Percentiles rank a stretch among this genome's conserved stretches.
phyloP scores from a whole-genome alignment of 352 stramenopile species.

The Globisporangium apiculatum region DNA sequence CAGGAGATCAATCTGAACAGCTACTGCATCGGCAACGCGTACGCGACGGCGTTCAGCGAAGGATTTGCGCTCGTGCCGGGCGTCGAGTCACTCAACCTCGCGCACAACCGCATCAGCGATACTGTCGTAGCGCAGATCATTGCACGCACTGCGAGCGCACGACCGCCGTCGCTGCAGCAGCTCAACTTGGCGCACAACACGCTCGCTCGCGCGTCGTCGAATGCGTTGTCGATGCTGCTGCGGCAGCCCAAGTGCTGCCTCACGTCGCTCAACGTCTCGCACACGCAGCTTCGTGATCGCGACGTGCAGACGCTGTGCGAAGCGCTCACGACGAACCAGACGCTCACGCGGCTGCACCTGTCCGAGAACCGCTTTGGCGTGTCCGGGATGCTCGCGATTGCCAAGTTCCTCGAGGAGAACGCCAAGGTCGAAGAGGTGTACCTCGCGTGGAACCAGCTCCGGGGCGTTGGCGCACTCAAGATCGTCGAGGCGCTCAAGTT shows the following conservation, averaged over 20 bases:
- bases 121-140: constrained; percentile 47
- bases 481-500: constrained; percentile 71
- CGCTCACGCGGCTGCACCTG: constrained; percentile 51
- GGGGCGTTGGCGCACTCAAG: constrained; percentile 57
- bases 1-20: constrained; percentile 70
- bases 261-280: constrained; percentile 53
- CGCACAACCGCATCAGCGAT: constrained; percentile 67
- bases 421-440: constrained; percentile 74
- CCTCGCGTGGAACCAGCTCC: constrained; percentile 68
- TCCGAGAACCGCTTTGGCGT: constrained; percentile 67
- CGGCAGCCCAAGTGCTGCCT: constrained; percentile 34
- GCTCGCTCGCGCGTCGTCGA: constrained; percentile 28
- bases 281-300: constrained; percentile 53
- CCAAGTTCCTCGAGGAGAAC: constrained; percentile 69
- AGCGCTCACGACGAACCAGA: constrained; percentile 65
- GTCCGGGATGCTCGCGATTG: constrained; percentile 51
- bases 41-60: constrained; percentile 49
- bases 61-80: constrained; percentile 55
- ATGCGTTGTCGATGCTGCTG: constrained; percentile 34
- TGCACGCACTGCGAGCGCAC: constrained; percentile 16
- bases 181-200: constrained; percentile 67
- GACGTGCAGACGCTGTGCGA: constrained; percentile 69
- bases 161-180: constrained; percentile 26
- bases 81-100: constrained; percentile 62
- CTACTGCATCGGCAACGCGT: constrained; percentile 61